phyloP scores from a whole-genome alignment of 1,284 basidiomycete species.

The Cryptococcus amylolentus region DNA sequence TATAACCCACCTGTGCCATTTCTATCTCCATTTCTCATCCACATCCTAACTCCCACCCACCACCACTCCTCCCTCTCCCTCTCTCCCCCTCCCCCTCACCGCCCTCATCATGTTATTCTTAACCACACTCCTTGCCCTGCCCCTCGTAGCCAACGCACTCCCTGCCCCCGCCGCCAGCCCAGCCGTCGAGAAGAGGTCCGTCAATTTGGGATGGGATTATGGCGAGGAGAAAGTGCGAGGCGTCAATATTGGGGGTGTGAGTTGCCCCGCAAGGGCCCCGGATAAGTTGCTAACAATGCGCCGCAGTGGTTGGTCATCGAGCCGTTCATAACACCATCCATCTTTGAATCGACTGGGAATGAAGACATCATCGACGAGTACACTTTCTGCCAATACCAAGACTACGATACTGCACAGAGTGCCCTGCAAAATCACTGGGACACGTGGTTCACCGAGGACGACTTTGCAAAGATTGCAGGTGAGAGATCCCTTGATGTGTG shows the following conservation, averaged over 20 bases:
- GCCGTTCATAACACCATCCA: slow-evolving; percentile 42
- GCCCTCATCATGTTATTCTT: not conserved
- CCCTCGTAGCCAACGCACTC: not conserved
- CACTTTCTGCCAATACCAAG: slow-evolving; percentile 58
- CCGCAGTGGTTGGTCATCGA: not conserved
- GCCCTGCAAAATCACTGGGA: slow-evolving; percentile 45
- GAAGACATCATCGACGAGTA: slow-evolving; percentile 71
- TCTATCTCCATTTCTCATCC: not conserved
- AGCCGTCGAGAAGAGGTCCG: slow-evolving; percentile 16
- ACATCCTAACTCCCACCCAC: slow-evolving; percentile 1
- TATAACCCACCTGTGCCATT: not conserved
- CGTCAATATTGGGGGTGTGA: slow-evolving; percentile 49
- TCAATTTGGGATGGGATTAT: slow-evolving; percentile 45
- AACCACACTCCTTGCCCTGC: not conserved
- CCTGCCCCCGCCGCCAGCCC: not conserved
- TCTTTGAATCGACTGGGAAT: slow-evolving; percentile 79
- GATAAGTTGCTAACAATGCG: not conserved
- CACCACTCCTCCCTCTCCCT: not conserved
- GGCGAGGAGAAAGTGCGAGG: slow-evolving; percentile 45
- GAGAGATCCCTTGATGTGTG: slow-evolving; percentile 9
- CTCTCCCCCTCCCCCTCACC: not conserved
- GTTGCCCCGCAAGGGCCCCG: slow-evolving; percentile 6
- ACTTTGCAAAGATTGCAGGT: slow-evolving; percentile 82
- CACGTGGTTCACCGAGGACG: slow-evolving; percentile 67
- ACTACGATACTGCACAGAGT: slow-evolving; percentile 30